These are phyloP conservation scores for Colletotrichum graminicola DNA, from an alignment of 2,329 filamentous ascomycete genomes.

Conservation along the genomic window DNA sequence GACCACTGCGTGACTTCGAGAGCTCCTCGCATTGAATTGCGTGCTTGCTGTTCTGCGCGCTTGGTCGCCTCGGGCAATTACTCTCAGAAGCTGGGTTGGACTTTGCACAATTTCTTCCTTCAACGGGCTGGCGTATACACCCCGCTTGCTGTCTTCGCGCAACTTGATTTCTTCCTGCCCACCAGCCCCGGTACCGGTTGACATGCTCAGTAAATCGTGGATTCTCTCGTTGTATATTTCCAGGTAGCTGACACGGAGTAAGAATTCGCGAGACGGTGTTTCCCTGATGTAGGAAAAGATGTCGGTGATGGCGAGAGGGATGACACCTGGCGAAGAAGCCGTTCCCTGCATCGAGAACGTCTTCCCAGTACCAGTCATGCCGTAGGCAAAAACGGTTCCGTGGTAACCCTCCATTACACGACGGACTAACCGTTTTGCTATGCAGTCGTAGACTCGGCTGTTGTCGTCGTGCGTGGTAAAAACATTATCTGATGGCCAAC, in stretches of 20 bases:
- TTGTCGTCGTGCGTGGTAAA: constrained; percentile 96
- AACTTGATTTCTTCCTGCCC: constrained; percentile 95
- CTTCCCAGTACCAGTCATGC: constrained; percentile 99
- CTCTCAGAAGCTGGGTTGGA: constrained; percentile 91
- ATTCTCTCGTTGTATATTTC: constrained; percentile 99
- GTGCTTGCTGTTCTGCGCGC: constrained; percentile 92
- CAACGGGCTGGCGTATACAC: constrained; percentile 94
- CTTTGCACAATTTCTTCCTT: constrained; percentile 99
- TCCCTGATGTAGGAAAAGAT: constrained; percentile 99
- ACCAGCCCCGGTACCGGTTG: constrained; percentile 67
- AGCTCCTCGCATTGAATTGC: constrained; percentile 96
- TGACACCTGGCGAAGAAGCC: constrained; percentile 93
- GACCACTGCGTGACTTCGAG: constrained; percentile 96
- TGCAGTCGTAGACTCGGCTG: constrained; percentile 92
- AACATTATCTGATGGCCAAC: constrained; percentile 80
- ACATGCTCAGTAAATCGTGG: constrained; percentile 88
- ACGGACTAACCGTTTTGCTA: constrained; percentile 91
- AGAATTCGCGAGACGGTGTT: constrained; percentile 92
- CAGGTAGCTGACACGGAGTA: constrained; percentile 95
- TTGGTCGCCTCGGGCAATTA: constrained; percentile 94
- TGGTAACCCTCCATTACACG: constrained; percentile 99
- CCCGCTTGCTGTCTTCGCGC: constrained; percentile 94
- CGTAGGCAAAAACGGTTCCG: constrained; percentile 97
- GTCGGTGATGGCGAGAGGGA: constrained; percentile 96
- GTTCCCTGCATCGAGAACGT: constrained; percentile 99